Base-by-base conservation (phyloP, 2,329 filamentous ascomycete species). In the Rhynchosporium graminicola region DNA sequence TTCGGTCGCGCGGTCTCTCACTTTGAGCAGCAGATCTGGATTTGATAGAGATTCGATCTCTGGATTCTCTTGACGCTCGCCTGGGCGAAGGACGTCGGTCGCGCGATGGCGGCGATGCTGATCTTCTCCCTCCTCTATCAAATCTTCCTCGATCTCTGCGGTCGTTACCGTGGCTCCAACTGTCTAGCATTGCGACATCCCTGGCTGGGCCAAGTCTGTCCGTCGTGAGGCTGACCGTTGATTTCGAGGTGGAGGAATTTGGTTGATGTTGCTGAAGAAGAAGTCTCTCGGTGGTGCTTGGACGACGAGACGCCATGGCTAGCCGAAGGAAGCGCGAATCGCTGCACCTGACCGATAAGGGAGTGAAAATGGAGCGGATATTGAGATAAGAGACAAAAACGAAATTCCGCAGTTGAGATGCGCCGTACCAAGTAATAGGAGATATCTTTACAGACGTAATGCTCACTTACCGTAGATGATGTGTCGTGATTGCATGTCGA, bases 161-260 rank as follows among this genome's bases (percentile, higher is more conserved):
- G 65, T 76, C 75, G 68, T 76, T 72, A 69, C 72, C 74, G 73
- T 73, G 70, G 74, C 74, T 76, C 74, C 74, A 76, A 69, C 73
- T 76, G 73, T 76, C 74, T 76, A 74, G 77, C 75, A 77, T 77
- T 71, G 73, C 75, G 74, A 74, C 75, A 77, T 77, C 68, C 73
- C 74, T 74, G 57, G 38, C 57, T 59, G 36, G 36, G 43, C 57
- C 57, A 38, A 38, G 47, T 52, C 46, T 52, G 46, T 50, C 57
- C 52, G 47, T 52, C 31, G 45, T 42, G 59, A 60, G 57, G 20
- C 20, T 20, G 20, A 20, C 20, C 57, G 50, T 54, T 6, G 42
- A 38, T 36, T 31, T 58, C 43, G 31, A 3, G 43, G 12, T 38
- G 28, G 43, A 4, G 43, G 42, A 28, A 40, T n/a, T 26, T 8